These are phyloP conservation scores for Lophium mytilinum DNA, from an alignment of 495 filamentous ascomycete species.

Conservation along the genomic window DNA sequence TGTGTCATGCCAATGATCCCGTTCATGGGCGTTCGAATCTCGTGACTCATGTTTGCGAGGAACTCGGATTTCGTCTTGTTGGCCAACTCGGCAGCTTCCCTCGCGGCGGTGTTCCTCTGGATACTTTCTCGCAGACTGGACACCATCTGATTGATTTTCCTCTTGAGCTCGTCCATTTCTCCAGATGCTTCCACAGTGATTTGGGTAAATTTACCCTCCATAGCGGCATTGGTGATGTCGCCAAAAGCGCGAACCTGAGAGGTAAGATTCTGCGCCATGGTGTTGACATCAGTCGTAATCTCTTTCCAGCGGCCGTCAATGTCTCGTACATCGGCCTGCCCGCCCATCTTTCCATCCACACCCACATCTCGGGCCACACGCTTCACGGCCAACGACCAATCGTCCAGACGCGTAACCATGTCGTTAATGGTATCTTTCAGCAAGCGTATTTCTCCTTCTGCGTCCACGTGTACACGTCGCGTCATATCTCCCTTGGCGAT, in stretches of 20 bases:
- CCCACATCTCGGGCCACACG: slow-evolving; percentile 95
- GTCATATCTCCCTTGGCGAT: slow-evolving; percentile 93
- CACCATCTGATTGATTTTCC: slow-evolving; percentile 99
- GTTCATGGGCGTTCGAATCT: slow-evolving; percentile 94
- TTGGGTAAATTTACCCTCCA: slow-evolving; percentile 93
- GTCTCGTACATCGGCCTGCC: slow-evolving; percentile 90
- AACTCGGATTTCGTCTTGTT: slow-evolving; percentile 99
- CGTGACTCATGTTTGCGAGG: slow-evolving; percentile 98
- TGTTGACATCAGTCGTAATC: slow-evolving; percentile 96
- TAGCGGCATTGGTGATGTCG: slow-evolving; percentile 94
- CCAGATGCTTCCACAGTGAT: slow-evolving; percentile 97
- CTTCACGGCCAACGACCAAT: slow-evolving; percentile 95
- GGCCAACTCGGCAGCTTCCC: slow-evolving; percentile 91
- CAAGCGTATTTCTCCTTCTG: slow-evolving; percentile 88
- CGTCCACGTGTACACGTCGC: slow-evolving; percentile 91
- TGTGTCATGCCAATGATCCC: slow-evolving; percentile 92
- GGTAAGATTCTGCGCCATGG: slow-evolving; percentile 96
- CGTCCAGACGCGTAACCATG: slow-evolving; percentile 94
- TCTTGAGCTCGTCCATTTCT: slow-evolving; percentile 98
- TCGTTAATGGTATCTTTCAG: slow-evolving; percentile 98
- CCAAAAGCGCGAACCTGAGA: slow-evolving; percentile 97
- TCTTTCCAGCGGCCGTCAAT: slow-evolving; percentile 96
- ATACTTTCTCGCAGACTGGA: slow-evolving; percentile 93
- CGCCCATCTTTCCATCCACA: slow-evolving; percentile 98
- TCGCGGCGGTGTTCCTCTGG: slow-evolving; percentile 91